phyloP scores from a whole-genome alignment of 2,329 filamentous ascomycete species.

The Pestalotiopsis sp. region DNA sequence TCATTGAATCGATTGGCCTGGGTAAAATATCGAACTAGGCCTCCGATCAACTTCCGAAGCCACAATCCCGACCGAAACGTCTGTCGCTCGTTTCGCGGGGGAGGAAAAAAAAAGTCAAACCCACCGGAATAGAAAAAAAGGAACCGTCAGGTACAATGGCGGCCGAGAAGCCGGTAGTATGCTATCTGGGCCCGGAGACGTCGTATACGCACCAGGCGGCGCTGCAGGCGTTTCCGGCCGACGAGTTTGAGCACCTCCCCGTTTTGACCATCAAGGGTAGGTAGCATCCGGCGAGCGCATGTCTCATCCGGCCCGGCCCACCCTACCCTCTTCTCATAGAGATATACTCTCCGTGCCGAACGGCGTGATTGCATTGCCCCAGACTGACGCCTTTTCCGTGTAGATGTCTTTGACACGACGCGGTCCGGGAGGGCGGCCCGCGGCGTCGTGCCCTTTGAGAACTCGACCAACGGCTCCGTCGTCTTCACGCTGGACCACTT shows the following conservation, averaged over 20 bases:
- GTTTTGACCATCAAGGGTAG: slow-evolving; percentile 53
- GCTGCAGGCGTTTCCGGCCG: slow-evolving; percentile 49
- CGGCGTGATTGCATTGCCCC: not conserved
- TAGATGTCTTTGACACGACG: slow-evolving; percentile 80
- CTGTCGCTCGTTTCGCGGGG: not conserved
- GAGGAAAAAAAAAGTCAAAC: not conserved
- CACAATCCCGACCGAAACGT: not conserved
- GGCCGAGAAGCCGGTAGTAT: slow-evolving; percentile 43
- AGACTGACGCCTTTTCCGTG: not conserved
- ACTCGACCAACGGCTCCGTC: slow-evolving; percentile 92
- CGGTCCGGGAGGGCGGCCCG: slow-evolving; percentile 66
- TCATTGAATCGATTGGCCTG: not conserved
- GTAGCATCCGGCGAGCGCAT: slow-evolving; percentile 10
- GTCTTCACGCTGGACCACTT: slow-evolving; percentile 89
- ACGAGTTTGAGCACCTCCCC: slow-evolving; percentile 51
- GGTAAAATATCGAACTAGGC: not conserved
- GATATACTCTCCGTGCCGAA: not conserved
- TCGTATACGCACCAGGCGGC: slow-evolving; percentile 56
- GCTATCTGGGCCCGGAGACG: slow-evolving; percentile 51
- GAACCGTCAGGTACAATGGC: not conserved
- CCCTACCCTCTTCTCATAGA: slow-evolving; percentile 12
- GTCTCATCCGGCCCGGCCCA: not conserved
- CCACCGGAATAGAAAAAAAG: not conserved
- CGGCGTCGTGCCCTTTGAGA: slow-evolving; percentile 93
- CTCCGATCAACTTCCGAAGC: not conserved